Base-by-base conservation (phyloP, 208 protist genomes). In the Trypanosoma vivax region DNA sequence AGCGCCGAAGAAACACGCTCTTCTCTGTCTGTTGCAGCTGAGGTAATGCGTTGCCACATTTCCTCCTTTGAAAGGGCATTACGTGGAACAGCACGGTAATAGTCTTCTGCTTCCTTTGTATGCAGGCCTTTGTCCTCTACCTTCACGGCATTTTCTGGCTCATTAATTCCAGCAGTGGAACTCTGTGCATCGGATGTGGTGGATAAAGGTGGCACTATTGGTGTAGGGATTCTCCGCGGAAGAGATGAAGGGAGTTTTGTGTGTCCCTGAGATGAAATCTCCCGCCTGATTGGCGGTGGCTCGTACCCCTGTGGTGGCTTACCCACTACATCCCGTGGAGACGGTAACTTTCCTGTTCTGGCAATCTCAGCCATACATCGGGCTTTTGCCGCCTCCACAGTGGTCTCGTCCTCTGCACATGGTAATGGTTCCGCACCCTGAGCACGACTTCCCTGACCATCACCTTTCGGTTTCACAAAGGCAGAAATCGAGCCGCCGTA, bases 401-500 rank as follows among this genome's bases (percentile, higher is more conserved):
- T 64, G 0, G 77, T 61, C 13, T 69, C 73, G 0, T 62, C 58
- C 50, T 69, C 40, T n/a, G 75, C 76, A 48, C 85, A 92, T 14
- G 85, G 81, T n/a, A 90, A 53, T 19, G 58, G 34, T 18, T 58
- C 57, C 14, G 23, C 56, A 4, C 29, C 61, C 21, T 50, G 35
- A n/a, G 29, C 24, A 13, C n/a, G 21, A 29, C 46, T 47, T 11
- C 6, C 30, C 39, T 61, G 46, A 30, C 74, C 74, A 35, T 83
- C 68, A 18, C 51, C 54, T 5, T 67, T 62, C 9, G 74, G 64
- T 50, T 86, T 88, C 64, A 89, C 54, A 29, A 92, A 92, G 24
- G 72, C 85, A 6, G 78, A 77, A 49, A 92, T 71, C n/a, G 85
- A 86, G n/a, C 85, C 85, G 24, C 66, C 80, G 56, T 92, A 92